These are phyloP conservation scores for Hypoxylon crocopeplum DNA, from an alignment of 495 filamentous ascomycete species.

Conservation along the genomic window DNA sequence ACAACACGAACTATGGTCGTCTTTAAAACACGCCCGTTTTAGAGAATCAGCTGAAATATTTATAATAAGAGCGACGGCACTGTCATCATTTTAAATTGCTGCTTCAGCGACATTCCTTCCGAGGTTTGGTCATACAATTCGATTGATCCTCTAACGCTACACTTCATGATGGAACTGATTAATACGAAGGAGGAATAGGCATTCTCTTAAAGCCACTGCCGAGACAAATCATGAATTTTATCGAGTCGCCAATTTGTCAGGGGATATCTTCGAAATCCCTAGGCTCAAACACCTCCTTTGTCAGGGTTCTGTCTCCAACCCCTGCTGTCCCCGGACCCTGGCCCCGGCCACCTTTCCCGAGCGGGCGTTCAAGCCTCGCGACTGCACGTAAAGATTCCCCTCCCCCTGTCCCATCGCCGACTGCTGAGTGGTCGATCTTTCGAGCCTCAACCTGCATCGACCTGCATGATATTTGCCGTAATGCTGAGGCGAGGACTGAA, in stretches of 20 bases:
- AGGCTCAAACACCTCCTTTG: slow-evolving; percentile 42
- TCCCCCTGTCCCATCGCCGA: slow-evolving; percentile 3
- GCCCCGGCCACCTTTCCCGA: slow-evolving; percentile 28
- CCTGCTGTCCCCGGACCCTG: slow-evolving; percentile 23
- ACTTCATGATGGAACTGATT: too few species aligned
- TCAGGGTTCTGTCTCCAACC: slow-evolving; percentile 43
- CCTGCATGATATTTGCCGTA: slow-evolving; percentile 22
- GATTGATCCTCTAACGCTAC: background rate
- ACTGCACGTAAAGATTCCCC: slow-evolving; percentile 12
- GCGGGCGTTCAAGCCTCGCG: slow-evolving; percentile 21
- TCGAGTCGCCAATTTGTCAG: slow-evolving; percentile 20
- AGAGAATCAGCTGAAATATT: too few species aligned
- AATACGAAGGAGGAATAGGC: too few species aligned
- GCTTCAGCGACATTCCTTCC: too few species aligned
- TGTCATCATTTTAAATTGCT: too few species aligned
- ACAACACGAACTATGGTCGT: too few species aligned
- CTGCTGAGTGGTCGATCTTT: background rate
- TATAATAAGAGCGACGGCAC: too few species aligned
- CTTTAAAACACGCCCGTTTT: too few species aligned
- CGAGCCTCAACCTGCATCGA: slow-evolving; percentile 25
- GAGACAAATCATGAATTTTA: slow-evolving; percentile 5
- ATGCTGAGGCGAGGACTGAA: slow-evolving; percentile 3
- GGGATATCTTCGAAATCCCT: slow-evolving; percentile 17
- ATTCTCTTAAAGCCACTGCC: too few species aligned
- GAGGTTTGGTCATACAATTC: background rate